Evolutionary conservation across 1,139 yeast genomes (phyloP), one percentile per base, ranked within the genome.

Genomic region (Entelexis sorbosivorans): DNA sequence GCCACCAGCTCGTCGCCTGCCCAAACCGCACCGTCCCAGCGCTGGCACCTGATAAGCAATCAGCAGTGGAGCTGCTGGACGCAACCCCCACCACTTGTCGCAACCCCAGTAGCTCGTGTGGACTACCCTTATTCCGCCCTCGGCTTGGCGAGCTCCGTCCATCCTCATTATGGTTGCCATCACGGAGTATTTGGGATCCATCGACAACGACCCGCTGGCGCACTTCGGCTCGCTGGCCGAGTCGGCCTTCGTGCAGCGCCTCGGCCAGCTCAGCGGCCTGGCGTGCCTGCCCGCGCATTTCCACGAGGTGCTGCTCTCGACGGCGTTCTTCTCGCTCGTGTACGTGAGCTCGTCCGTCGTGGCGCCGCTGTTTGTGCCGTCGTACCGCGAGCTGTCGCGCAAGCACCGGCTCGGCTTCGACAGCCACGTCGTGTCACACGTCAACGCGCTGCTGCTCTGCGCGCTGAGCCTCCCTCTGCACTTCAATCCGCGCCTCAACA

Each of bases 401-500:
- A 76, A 77, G 56, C 73, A 76, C 34, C 72, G 72, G 61, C 65
- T 82, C 60, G 89, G 91, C 65, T 86, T 86, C 62, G 94, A 88
- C 64, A 82, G 89, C 59, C 96, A 91, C 66, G 76, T 84, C 20
- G 96, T 88, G 3, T 86, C 97, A 2, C 83, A 83, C 78, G 74
- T 88, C 38, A 96, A 91, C 66, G 77, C 89, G 51, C 53, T 81
- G 3, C 57, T 82, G 40, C 81, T 88, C 46, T 63, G 82, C 48
- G 61, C 64, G 8, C 61, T 78, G 10, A 73, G 81, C 39, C 61
- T 75, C 40, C 91, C 91, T 0, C 69, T 80, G 64, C 79, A 82
- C 69, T 69, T 71, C 58, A 83, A 82, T 61, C 73, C 76, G 16
- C 66, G 68, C 47, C 65, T 77, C 31, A 72, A 65, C 56, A 57